A percentile compares a stretch with the other conserved stretches of the same genome.
These are phyloP conservation scores for Boletus bicolor DNA, from an alignment of 768 basidiomycete species.

Conservation along the genomic window DNA sequence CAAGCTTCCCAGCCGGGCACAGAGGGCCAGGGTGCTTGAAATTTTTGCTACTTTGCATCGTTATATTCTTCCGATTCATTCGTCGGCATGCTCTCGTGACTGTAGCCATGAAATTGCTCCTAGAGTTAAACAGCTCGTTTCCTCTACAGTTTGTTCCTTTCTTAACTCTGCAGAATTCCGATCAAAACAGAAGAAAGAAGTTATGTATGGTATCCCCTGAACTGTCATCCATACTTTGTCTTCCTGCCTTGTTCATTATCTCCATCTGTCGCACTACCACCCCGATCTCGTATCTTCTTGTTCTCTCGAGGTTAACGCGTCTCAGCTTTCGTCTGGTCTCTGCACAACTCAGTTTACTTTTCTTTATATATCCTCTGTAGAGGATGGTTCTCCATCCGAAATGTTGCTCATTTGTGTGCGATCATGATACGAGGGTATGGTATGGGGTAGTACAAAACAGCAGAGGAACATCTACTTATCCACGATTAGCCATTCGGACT, in stretches of 20 bases:
- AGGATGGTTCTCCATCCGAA: slow-evolving; percentile 30
- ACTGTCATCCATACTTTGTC: slow-evolving; percentile 30
- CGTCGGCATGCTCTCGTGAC: slow-evolving; percentile 29
- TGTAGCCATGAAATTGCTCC: slow-evolving; percentile 32
- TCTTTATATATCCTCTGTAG: slow-evolving; percentile 31
- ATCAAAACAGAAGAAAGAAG: slow-evolving; percentile 32
- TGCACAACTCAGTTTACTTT: slow-evolving; percentile 18
- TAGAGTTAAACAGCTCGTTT: slow-evolving; percentile 19
- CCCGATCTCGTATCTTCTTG: slow-evolving; percentile 22
- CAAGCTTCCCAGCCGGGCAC: slow-evolving; percentile 61
- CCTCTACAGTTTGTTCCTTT: slow-evolving; percentile 22
- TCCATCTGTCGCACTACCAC: slow-evolving; percentile 17
- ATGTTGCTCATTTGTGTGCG: slow-evolving; percentile 18
- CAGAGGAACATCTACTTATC: slow-evolving; percentile 36
- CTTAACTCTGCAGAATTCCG: slow-evolving; percentile 29
- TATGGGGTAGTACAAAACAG: slow-evolving; percentile 17
- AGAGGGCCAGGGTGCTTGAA: slow-evolving; percentile 45
- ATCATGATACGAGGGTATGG: slow-evolving; percentile 20
- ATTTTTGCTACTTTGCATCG: slow-evolving; percentile 22
- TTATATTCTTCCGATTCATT: slow-evolving; percentile 24
- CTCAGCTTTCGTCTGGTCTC: slow-evolving; percentile 17
- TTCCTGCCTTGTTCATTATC: slow-evolving; percentile 23
- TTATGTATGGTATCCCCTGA: slow-evolving; percentile 33
- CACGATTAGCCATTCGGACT: slow-evolving; percentile 89
- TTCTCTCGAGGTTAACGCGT: slow-evolving; percentile 26